These are phyloP conservation scores for Bocquillonia castaneifolia DNA, from an alignment of 441 rosid genomes.

Conservation along the genomic window DNA sequence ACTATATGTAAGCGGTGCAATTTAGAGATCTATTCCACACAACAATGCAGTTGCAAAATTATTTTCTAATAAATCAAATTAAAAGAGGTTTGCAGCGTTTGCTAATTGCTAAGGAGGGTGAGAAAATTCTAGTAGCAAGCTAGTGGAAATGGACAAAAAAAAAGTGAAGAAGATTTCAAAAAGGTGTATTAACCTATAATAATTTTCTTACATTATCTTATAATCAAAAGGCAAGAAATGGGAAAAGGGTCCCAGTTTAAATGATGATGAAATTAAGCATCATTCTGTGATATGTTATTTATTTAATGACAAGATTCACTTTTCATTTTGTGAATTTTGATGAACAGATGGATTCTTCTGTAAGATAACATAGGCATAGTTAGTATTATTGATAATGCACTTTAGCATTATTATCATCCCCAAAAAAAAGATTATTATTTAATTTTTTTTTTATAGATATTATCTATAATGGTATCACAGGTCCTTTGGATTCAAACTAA, in stretches of 20 bases:
- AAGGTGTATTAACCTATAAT: not conserved
- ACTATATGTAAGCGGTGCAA: too few relatives aligned
- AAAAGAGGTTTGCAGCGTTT: too few relatives aligned
- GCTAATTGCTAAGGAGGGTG: too few relatives aligned
- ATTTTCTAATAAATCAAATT: too few relatives aligned
- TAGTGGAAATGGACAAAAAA: not conserved
- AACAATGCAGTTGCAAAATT: too few relatives aligned
- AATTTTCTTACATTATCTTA: slow-evolving; percentile 2
- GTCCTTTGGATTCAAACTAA: not conserved
- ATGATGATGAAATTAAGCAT: slow-evolving; percentile 1
- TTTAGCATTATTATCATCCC: not conserved
- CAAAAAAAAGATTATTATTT: too few relatives aligned
- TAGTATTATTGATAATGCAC: not conserved
- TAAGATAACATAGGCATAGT: not conserved
- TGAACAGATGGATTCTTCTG: not conserved
- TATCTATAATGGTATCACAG: too few relatives aligned
- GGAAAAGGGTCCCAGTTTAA: slow-evolving; percentile 11
- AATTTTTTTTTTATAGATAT: too few relatives aligned
- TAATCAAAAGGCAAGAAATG: not conserved
- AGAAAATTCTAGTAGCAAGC: not conserved
- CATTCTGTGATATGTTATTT: not conserved
- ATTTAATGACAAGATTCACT: not conserved
- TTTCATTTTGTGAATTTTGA: not conserved
- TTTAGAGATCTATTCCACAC: too few relatives aligned
- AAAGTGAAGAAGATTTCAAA: slow-evolving; percentile 8